These are phyloP conservation scores for Stagonosporopsis vannaccii DNA, from an alignment of 2,329 filamentous ascomycete species.

Conservation along the genomic window DNA sequence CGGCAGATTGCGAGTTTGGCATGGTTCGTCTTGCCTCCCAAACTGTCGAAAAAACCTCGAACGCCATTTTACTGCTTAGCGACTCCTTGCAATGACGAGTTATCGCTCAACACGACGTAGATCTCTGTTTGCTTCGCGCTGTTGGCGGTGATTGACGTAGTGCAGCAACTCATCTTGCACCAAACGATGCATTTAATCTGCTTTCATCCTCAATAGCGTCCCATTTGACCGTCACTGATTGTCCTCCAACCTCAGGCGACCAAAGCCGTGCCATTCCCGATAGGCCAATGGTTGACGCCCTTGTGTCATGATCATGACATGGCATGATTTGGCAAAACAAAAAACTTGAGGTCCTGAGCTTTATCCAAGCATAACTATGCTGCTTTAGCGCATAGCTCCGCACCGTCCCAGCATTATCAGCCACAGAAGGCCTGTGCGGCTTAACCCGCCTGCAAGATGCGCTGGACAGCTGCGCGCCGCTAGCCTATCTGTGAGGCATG, in stretches of 20 bases:
- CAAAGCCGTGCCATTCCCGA: not conserved
- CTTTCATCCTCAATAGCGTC: not conserved
- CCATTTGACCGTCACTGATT: not conserved
- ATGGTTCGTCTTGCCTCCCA: not conserved
- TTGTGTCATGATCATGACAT: not conserved
- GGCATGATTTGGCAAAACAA: not conserved
- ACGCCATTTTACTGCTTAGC: not conserved
- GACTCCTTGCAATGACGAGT: not conserved
- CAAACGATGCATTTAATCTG: not conserved
- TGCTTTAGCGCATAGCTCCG: not conserved
- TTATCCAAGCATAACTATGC: conserved; percentile 1
- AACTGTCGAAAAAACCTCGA: not conserved
- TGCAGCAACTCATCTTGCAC: not conserved
- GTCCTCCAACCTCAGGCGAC: not conserved
- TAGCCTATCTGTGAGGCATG: conserved; percentile 3
- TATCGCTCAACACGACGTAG: not conserved
- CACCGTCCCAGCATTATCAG: conserved; percentile 5
- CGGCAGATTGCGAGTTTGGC: not conserved
- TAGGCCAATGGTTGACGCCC: not conserved
- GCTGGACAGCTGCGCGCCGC: conserved; percentile 17
- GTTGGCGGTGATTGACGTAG: not conserved
- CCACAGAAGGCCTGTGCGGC: conserved; percentile 19
- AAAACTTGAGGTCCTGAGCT: not conserved
- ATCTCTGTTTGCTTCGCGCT: not conserved
- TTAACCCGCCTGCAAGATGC: conserved; percentile 24